phyloP scores from a whole-genome alignment of 2,329 filamentous ascomycete genomes.

The Aplosporella prunicola region DNA sequence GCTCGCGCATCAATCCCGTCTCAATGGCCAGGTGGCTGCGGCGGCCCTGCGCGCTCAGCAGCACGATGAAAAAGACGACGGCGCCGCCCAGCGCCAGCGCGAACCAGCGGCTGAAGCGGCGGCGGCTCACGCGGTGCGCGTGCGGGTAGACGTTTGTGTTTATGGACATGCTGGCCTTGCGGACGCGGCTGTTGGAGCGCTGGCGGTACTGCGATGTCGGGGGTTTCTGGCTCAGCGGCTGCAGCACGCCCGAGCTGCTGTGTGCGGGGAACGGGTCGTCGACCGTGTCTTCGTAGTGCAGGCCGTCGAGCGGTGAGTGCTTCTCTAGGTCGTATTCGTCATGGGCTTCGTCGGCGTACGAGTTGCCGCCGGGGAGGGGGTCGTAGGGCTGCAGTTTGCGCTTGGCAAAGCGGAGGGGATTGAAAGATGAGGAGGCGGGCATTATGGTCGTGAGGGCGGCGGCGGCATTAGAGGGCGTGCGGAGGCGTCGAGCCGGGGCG shows the following conservation, averaged over 20 bases:
- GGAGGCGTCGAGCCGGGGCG: neutral
- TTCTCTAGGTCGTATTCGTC: slow-evolving; percentile 31
- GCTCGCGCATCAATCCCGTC: slow-evolving; percentile 46
- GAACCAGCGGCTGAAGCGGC: slow-evolving; percentile 64
- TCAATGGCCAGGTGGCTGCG: slow-evolving; percentile 48
- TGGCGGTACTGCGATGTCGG: slow-evolving; percentile 20
- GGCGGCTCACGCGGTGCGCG: slow-evolving; percentile 6
- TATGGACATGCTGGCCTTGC: slow-evolving; percentile 16
- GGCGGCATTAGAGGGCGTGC: slow-evolving; percentile 2
- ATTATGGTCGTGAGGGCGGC: slow-evolving; percentile 15
- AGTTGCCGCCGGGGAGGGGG: slow-evolving; percentile 16
- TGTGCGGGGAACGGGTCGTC: slow-evolving; percentile 46
- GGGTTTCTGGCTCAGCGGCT: slow-evolving; percentile 32
- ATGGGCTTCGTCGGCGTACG: slow-evolving; percentile 20
- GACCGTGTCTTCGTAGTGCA: slow-evolving; percentile 25
- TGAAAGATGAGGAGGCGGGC: slow-evolving; percentile 31
- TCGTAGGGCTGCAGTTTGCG: slow-evolving; percentile 26
- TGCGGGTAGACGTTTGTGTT: neutral
- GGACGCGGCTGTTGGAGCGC: slow-evolving; percentile 12
- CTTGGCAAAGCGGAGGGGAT: slow-evolving; percentile 28
- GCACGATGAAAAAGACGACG: slow-evolving; percentile 67
- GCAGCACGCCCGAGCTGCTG: slow-evolving; percentile 35
- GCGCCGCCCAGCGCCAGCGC: slow-evolving; percentile 60
- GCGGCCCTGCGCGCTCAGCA: slow-evolving; percentile 59
- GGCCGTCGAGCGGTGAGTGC: slow-evolving; percentile 25